A percentile compares a stretch with the other conserved stretches of the same genome.
These are phyloP conservation scores for Paraphoma sp. DNA, from an alignment of 2,329 filamentous ascomycete species.

Conservation along the genomic window DNA sequence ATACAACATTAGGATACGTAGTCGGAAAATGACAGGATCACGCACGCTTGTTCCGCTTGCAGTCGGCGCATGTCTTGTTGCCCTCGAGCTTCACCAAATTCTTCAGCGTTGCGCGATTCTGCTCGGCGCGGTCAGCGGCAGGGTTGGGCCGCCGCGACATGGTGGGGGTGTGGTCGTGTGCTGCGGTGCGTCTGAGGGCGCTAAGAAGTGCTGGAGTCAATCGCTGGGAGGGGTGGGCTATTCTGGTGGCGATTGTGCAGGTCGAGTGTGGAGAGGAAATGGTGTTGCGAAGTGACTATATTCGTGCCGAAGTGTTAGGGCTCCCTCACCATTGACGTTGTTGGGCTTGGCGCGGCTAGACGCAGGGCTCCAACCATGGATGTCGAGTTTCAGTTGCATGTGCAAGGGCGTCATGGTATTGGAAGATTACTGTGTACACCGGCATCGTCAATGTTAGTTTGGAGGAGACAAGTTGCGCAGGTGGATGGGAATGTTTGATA, in stretches of 20 bases:
- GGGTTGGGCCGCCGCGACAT: slow-evolving; percentile 87
- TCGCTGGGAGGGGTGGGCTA: neutral
- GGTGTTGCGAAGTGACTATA: slow-evolving; percentile 14
- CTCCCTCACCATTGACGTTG: slow-evolving; percentile 21
- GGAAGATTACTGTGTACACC: neutral
- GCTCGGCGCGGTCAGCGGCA: slow-evolving; percentile 84
- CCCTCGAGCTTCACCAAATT: slow-evolving; percentile 90
- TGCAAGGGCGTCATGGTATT: neutral
- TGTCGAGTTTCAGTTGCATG: neutral
- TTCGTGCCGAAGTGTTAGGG: slow-evolving; percentile 20
- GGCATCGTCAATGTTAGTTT: no score
- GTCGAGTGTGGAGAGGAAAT: neutral
- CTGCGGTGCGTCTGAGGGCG: neutral
- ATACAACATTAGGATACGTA: slow-evolving; percentile 35
- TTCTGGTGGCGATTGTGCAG: neutral
- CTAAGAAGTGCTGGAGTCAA: neutral
- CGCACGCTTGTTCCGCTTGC: slow-evolving; percentile 97
- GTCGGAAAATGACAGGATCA: neutral
- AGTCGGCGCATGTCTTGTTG: slow-evolving; percentile 98
- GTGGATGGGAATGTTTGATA: no score
- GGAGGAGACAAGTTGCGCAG: no score
- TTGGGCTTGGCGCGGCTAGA: slow-evolving; percentile 6
- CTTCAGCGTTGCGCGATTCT: slow-evolving; percentile 94
- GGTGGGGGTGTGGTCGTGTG: slow-evolving; percentile 31
- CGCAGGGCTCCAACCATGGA: neutral